These are phyloP conservation scores for Ganoderma lucidum DNA, from an alignment of 1,284 basidiomycete genomes.

Conservation along the genomic window DNA sequence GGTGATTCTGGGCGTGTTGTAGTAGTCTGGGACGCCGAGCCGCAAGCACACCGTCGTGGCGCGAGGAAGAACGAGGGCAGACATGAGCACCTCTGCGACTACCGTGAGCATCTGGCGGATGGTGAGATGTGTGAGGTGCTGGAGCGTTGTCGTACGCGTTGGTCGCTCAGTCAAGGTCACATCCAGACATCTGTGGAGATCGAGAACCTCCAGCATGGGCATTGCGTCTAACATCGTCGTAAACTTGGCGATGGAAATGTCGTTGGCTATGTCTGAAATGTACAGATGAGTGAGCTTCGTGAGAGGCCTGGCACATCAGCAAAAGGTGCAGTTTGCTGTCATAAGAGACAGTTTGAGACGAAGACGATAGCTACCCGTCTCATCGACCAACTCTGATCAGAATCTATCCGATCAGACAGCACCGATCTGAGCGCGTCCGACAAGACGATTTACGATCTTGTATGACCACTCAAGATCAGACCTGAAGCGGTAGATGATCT, in stretches of 20 bases:
- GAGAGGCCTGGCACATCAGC: background rate
- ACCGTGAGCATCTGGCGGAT: background rate
- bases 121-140: slow-evolving; percentile 1
- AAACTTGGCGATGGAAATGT: background rate
- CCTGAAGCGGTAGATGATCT: too few relatives aligned
- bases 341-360: too few relatives aligned
- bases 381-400: too few relatives aligned
- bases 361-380: too few relatives aligned
- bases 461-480: too few relatives aligned
- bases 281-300: background rate
- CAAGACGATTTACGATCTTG: too few relatives aligned
- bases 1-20: background rate
- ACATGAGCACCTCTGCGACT: background rate
- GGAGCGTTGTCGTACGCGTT: background rate
- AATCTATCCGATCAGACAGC: too few relatives aligned
- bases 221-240: background rate
- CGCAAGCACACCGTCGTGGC: background rate
- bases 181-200: background rate
- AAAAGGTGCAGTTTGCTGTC: too few relatives aligned
- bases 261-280: background rate
- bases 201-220: background rate
- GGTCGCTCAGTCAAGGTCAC: background rate
- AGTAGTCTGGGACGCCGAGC: background rate
- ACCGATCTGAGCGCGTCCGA: too few relatives aligned
- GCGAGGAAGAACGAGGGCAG: background rate